Conservation (phyloP, 116 monocot species). For the Phalaenopsis hybrid region DNA sequence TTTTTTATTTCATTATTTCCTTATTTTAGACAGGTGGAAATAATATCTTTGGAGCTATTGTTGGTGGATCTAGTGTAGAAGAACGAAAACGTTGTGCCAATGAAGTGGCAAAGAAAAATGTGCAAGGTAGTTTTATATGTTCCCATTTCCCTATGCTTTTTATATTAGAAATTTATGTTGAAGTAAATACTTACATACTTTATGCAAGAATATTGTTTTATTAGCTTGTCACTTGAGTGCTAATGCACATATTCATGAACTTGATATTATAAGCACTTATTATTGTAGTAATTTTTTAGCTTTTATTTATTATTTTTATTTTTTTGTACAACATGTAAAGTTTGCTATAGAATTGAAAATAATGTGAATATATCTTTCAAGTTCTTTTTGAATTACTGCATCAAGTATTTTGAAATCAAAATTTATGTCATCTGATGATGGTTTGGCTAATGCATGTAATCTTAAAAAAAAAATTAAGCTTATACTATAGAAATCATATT, state of each 20-base stretch:
- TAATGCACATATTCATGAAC: background rate
- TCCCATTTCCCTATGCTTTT: background rate
- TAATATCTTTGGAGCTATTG: slow-evolving; percentile 58
- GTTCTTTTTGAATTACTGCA: background rate
- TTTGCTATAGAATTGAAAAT: background rate
- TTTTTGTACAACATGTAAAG: background rate
- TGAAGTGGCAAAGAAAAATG: slow-evolving; percentile 75
- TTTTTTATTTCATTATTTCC: slow-evolving; percentile 2
- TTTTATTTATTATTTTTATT: background rate
- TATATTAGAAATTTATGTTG: background rate
- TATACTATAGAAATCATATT: too few species aligned
- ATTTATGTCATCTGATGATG: background rate
- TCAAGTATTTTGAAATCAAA: background rate
- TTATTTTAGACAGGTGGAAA: slow-evolving; percentile 48
- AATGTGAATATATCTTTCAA: background rate
- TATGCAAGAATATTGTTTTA: background rate
- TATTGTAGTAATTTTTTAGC: background rate
- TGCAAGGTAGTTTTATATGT: slow-evolving; percentile 42
- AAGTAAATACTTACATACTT: background rate
- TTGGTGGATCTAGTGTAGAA: slow-evolving; percentile 71
- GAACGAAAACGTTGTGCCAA: slow-evolving; percentile 69
- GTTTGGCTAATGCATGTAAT: background rate
- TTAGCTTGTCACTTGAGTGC: background rate
- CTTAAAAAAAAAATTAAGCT: too few species aligned
- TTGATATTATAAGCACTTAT: too few species aligned